Percentiles rank a stretch among this genome's conserved stretches.
These are phyloP conservation scores for Musa balbisiana DNA, from an alignment of 202 grass and related monocot species.

Conservation along the genomic window DNA sequence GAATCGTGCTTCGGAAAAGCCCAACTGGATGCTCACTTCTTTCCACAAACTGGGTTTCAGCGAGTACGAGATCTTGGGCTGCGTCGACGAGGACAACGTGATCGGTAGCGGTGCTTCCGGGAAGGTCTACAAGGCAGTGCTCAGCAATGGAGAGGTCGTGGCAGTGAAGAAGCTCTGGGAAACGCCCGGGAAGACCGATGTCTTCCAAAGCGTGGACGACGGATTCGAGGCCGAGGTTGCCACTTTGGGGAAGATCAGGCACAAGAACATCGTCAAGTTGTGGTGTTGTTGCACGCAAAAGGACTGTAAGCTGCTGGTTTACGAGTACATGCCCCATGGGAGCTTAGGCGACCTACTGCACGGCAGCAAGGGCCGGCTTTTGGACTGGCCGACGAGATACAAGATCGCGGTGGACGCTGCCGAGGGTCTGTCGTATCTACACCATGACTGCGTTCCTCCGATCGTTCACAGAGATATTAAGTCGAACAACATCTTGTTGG, in stretches of 20 bases:
- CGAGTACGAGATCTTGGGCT: slow-evolving; percentile 46
- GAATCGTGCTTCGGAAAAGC: background rate
- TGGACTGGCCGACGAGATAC: slow-evolving; percentile 52
- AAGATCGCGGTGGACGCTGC: slow-evolving; percentile 53
- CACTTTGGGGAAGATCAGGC: slow-evolving; percentile 49
- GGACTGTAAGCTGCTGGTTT: slow-evolving; percentile 46
- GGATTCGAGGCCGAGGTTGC: slow-evolving; percentile 54
- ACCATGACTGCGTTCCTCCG: slow-evolving; percentile 63
- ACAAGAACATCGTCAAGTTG: slow-evolving; percentile 80
- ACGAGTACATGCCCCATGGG: slow-evolving; percentile 86
- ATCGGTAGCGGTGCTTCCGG: slow-evolving; percentile 53
- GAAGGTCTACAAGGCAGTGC: slow-evolving; percentile 59
- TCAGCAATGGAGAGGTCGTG: slow-evolving; percentile 32
- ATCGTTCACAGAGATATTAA: slow-evolving; percentile 72
- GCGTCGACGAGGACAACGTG: slow-evolving; percentile 55
- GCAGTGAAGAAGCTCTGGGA: slow-evolving; percentile 65
- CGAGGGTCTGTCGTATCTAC: slow-evolving; percentile 70
- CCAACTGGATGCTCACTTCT: slow-evolving; percentile 46
- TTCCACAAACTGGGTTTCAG: slow-evolving; percentile 65
- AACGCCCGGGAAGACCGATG: background rate
- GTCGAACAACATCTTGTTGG: slow-evolving; percentile 86
- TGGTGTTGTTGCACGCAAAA: slow-evolving; percentile 40
- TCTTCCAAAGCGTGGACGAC: background rate
- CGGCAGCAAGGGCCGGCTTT: slow-evolving; percentile 25
- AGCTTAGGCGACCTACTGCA: slow-evolving; percentile 73